Percentiles rank a stretch among this genome's conserved stretches.
Evolutionary conservation across 2,329 filamentous ascomycete species (phyloP).

Genomic region (Colletotrichum falcatum): DNA sequence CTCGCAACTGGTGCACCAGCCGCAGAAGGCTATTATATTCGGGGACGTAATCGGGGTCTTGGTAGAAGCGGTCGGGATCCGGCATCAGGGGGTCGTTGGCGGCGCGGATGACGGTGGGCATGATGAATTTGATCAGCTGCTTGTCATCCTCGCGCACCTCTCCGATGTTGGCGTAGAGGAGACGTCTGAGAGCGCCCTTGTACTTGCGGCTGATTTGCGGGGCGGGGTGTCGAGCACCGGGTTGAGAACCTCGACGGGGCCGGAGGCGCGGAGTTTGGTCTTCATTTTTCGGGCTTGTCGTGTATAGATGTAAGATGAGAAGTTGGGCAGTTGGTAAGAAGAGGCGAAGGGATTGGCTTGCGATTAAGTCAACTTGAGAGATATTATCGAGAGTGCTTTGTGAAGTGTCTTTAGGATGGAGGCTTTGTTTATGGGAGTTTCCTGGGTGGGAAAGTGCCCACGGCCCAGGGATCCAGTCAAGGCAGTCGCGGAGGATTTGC

Average conservation of each 20-base stretch:
- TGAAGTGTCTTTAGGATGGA: neutral
- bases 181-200: neutral
- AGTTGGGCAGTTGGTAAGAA: too few species aligned
- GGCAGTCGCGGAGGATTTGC: neutral
- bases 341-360: neutral
- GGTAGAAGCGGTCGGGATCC: constrained; percentile 9
- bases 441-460: neutral
- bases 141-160: neutral
- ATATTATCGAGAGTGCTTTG: neutral
- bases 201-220: neutral
- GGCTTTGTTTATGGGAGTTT: neutral
- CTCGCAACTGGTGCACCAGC: constrained; percentile 2
- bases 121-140: neutral
- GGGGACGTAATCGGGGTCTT: neutral
- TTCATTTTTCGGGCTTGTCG: neutral
- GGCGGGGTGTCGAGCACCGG: neutral
- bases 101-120: constrained; percentile 6
- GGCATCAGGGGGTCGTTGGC: constrained; percentile 12
- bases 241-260: neutral
- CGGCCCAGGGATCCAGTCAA: neutral
- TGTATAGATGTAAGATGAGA: neutral
- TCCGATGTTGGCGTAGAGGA: neutral
- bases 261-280: neutral
- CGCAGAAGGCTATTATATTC: neutral
- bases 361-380: too few species aligned